Percentiles rank a stretch among this genome's conserved stretches.
phyloP scores from a whole-genome alignment of 805 yeast genomes.

The Starmerella stellata region DNA sequence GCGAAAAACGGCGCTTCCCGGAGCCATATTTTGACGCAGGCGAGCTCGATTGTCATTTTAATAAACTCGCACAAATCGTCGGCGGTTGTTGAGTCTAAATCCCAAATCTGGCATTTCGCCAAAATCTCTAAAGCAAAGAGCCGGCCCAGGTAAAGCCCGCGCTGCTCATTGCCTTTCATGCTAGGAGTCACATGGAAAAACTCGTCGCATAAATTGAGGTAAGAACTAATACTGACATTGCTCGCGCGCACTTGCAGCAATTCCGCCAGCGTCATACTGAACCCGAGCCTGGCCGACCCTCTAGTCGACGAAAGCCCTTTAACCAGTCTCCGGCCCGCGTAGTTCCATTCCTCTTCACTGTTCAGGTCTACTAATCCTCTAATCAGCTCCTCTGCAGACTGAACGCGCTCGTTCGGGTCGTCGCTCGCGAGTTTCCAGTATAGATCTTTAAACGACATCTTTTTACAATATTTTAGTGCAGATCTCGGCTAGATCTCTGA shows the following conservation, averaged over 20 bases:
- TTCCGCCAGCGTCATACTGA: constrained; percentile 73
- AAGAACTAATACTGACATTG: constrained; percentile 25
- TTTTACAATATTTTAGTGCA: too few relatives aligned
- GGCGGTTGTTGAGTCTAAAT: constrained; percentile 14
- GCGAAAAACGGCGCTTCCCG: constrained; percentile 66
- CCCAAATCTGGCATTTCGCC: constrained; percentile 33
- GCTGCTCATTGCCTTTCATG: constrained; percentile 61
- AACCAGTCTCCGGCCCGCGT: constrained; percentile 60
- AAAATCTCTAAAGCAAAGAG: constrained; percentile 69
- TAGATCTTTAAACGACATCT: constrained; percentile 32
- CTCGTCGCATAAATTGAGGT: constrained; percentile 24
- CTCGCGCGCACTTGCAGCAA: constrained; percentile 19
- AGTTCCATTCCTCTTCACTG: constrained; percentile 47
- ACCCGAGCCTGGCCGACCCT: constrained; percentile 73
- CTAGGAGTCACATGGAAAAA: constrained; percentile 28
- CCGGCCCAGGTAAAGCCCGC: constrained; percentile 64
- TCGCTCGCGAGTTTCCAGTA: constrained; percentile 68
- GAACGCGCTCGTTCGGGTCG: constrained; percentile 47
- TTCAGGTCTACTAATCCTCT: constrained; percentile 33
- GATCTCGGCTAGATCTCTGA: too few relatives aligned
- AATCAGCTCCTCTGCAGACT: constrained; percentile 50
- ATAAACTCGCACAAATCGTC: constrained; percentile 29
- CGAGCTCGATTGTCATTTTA: constrained; percentile 35
- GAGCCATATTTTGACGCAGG: constrained; percentile 61
- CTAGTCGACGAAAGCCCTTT: constrained; percentile 69